Evolutionary conservation across 1,139 yeast species (phyloP), one percentile per base, ranked within the genome.

Genomic region (Cylindricascospora bacillispora): DNA sequence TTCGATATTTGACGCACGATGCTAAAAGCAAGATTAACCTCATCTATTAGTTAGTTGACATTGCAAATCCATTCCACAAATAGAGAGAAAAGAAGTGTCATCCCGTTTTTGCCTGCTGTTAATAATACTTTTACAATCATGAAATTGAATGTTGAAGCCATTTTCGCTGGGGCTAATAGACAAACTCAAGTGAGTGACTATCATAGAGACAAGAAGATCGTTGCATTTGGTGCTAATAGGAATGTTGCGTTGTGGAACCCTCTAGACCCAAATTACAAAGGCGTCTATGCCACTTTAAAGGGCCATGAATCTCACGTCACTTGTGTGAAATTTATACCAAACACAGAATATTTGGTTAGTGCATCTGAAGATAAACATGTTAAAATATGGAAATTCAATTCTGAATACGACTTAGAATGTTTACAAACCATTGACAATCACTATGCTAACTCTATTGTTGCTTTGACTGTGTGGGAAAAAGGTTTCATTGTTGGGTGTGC

Each of bases 241-340:
- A 66, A 71, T n/a, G 59, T 85, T 27, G 92, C 92, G 0, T 52
- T 83, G 25, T 82, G 93, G 92, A 57, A 65, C 20, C 82, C 89
- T 2, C 46, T 67, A 16, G 57, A 58, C 14, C 25, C 38, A 3
- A 33, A 48, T 22, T 49, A 56, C 13, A 46, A 47, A 24, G 83
- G 85, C 11, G 72, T 73, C 1, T 52, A 52, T 35, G 41, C 54
- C 3, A 75, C 85, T 0, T 57, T 78, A 28, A 76, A 75, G 40
- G 63, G 66, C 2, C 86, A 77, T 47, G 49, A 62, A 4, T 61
- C 62, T 7, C 75, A 70, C 35, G 70, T 72, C 24, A 70, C 77
- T 0, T 67, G 73, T 36, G 78, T 76, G 35, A 65, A 52, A 40
- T 78, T 76, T 56, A 44, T 76, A 12, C 73, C 69, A 1, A 51